Percentiles rank a stretch among this genome's conserved stretches.
Conservation (phyloP, 176 grass and related monocot species). For the Rhynchospora breviuscula region DNA sequence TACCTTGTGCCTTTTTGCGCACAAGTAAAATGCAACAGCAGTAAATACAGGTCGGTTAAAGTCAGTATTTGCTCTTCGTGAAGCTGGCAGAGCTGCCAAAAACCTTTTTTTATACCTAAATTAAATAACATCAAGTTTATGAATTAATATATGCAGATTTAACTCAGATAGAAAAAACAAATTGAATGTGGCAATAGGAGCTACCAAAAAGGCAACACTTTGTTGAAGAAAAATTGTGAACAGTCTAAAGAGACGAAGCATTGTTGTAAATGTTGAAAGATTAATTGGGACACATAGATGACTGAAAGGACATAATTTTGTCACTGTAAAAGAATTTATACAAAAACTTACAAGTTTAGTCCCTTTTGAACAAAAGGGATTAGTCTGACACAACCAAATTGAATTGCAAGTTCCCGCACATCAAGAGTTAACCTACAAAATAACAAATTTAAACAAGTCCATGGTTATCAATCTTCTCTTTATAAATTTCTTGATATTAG, state of each 20-base stretch:
- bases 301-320: not conserved
- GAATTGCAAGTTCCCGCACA: constrained; percentile 75
- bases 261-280: not conserved
- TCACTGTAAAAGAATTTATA: not conserved
- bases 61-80: constrained; percentile 69
- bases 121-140: not conserved
- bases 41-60: constrained; percentile 82
- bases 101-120: constrained; percentile 88
- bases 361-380: constrained; percentile 91
- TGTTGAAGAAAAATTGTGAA: not conserved
- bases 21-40: constrained; percentile 87
- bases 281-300: not conserved
- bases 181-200: not conserved
- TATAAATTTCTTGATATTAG: not conserved
- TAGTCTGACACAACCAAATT: constrained; percentile 87
- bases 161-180: not conserved
- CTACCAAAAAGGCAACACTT: not conserved
- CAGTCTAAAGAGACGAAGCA: not conserved
- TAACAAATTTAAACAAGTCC: not conserved
- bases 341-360: constrained; percentile 49
- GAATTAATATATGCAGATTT: not conserved
- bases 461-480: not conserved
- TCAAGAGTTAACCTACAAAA: constrained; percentile 57
- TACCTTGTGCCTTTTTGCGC: constrained; percentile 93
- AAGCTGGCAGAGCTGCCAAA: constrained; percentile 63